These are phyloP conservation scores for Nicotiana tomentosiformis DNA, from an alignment of 257 asterid species.

Conservation along the genomic window DNA sequence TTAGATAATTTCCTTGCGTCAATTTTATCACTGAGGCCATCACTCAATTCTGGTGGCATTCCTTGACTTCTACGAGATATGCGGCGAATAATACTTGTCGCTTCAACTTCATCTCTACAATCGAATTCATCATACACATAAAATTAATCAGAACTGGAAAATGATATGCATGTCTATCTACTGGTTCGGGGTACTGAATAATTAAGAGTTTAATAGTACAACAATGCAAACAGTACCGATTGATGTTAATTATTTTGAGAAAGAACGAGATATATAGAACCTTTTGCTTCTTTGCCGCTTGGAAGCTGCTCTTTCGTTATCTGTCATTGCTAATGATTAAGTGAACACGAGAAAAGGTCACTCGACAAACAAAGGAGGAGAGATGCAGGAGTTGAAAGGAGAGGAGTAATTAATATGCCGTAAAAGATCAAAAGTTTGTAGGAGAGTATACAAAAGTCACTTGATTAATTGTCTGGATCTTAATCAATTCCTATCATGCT, in stretches of 20 bases:
- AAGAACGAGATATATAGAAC: background rate
- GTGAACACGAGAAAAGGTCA: too few species aligned
- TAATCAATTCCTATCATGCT: too few species aligned
- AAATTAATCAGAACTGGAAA: background rate
- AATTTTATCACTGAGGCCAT: background rate
- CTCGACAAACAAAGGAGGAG: too few species aligned
- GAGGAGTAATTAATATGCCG: too few species aligned
- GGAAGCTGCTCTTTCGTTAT: background rate
- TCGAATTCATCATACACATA: background rate
- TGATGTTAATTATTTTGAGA: background rate
- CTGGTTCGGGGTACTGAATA: too few species aligned
- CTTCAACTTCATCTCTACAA: constrained; percentile 46
- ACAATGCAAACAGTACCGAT: background rate
- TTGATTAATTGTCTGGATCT: too few species aligned
- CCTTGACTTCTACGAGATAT: constrained; percentile 78
- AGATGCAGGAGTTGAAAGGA: too few species aligned
- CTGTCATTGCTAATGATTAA: too few species aligned
- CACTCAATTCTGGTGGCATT: constrained; percentile 42
- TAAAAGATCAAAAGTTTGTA: too few species aligned
- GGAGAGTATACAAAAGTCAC: too few species aligned
- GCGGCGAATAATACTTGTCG: constrained; percentile 55
- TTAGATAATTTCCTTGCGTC: background rate
- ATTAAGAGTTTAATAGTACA: too few species aligned
- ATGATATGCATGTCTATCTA: background rate
- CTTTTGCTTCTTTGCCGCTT: background rate